Base-by-base conservation (phyloP, 148 eudicot species). In the Silene latifolia region DNA sequence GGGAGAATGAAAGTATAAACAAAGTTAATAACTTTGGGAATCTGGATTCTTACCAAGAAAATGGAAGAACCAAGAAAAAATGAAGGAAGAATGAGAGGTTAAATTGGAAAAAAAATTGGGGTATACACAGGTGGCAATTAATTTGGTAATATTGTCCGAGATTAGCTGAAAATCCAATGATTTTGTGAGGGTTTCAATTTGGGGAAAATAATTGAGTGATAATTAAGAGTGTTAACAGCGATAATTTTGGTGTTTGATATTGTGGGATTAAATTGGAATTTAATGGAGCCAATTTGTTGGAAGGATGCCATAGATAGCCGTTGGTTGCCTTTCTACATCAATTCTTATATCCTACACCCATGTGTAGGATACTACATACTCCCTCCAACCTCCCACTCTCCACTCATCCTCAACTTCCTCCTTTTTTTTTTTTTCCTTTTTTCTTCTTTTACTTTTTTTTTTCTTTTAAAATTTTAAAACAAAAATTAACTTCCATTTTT, bases 11-110 rank as follows among this genome's bases (percentile, higher is more conserved):
- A 54, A 46, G 48, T 51, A 63, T 35, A 66, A 69, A 14, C 42
- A 75, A 54, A 39, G 44, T 6, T 39, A 39, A 39, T 39, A 39
- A 39, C 44, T 39, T 66, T 61, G 80, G 3, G 25, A 17, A 10
- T 6, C 8, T 44, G 86, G 88, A 86, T 86, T 82, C 87, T 91
- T 76, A 82, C 88, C 90, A 78, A 72, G 20, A 66, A 76, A 67
- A 19, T 80, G 88, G 85, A 89, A 90, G 91, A 89, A 89, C 83
- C 89, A 75, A 81, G 83, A 83, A 77, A 39, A 72, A 81, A 88
- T 60, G 68, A 58, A 60, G 72, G 72, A 35, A 46, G 72, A 77
- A 65, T 46, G 84, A 60, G 79, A 80, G 75, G 63, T 87, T 88
- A 81, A 77, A 88, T 82, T 76, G 81, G 47, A 17, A 64, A 65